A percentile compares a stretch with the other conserved stretches of the same genome.
These are phyloP conservation scores for Forsythia viridissima DNA, from an alignment of 257 asterid species.

Conservation along the genomic window DNA sequence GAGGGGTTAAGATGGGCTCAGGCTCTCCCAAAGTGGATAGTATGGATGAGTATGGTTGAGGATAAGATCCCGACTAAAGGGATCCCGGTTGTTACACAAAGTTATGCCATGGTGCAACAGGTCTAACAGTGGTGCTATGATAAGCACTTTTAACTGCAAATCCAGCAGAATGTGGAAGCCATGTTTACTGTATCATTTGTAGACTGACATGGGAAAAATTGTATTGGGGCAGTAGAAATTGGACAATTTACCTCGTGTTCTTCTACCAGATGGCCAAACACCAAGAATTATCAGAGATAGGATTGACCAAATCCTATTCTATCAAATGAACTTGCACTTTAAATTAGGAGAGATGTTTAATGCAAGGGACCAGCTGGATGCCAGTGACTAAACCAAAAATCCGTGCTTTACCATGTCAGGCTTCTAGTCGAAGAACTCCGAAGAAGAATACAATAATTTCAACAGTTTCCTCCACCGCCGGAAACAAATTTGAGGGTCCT, in stretches of 20 bases:
- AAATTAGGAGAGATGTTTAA: not conserved
- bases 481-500: not conserved
- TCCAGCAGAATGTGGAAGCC: not conserved
- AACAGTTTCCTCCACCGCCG: not conserved
- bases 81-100: too few relatives aligned
- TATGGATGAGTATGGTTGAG: too few relatives aligned
- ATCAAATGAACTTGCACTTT: not conserved
- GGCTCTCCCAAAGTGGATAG: too few relatives aligned
- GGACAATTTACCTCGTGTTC: not conserved
- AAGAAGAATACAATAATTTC: not conserved
- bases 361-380: not conserved
- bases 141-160: not conserved
- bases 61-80: too few relatives aligned
- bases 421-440: not conserved
- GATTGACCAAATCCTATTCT: not conserved
- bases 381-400: not conserved
- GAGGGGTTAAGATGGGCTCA: too few relatives aligned
- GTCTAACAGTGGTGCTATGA: not conserved
- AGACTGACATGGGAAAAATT: too few relatives aligned
- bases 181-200: too few relatives aligned
- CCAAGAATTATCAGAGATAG: not conserved
- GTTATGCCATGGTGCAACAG: not conserved
- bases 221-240: too few relatives aligned
- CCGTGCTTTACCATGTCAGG: not conserved
- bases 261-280: not conserved